Evolutionary conservation across 257 asterid genomes (phyloP).

Genomic region (Cordia subcordata): DNA sequence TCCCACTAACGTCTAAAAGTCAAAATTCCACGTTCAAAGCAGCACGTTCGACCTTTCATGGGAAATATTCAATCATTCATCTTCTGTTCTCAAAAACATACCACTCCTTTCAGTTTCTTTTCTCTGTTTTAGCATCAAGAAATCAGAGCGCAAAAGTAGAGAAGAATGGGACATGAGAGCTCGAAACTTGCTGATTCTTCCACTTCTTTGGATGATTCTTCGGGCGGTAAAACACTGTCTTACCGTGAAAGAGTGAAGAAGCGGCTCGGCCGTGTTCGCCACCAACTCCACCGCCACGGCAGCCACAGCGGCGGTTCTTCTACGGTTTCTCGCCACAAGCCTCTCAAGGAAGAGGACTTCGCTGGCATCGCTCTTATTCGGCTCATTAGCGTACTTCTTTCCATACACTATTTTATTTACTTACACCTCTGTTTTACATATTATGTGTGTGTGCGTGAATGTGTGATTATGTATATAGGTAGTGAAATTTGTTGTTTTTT

Average conservation of each 20-base stretch:
- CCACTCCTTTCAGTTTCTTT: too few relatives aligned
- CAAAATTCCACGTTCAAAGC: too few relatives aligned
- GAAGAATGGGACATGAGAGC: conserved; percentile 61
- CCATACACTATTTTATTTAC: not conserved
- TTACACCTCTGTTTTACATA: too few relatives aligned
- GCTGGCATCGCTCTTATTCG: conserved; percentile 88
- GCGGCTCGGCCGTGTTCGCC: conserved; percentile 50
- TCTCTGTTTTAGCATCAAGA: too few relatives aligned
- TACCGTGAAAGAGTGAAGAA: conserved; percentile 48
- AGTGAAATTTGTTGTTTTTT: conserved; percentile 5
- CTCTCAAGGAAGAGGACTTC: conserved; percentile 63
- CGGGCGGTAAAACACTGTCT: conserved; percentile 37
- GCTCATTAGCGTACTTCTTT: conserved; percentile 43
- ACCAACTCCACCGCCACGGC: conserved; percentile 40
- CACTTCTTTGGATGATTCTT: conserved; percentile 41
- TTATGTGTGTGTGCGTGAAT: not conserved
- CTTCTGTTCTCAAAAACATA: too few relatives aligned
- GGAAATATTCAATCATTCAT: too few relatives aligned
- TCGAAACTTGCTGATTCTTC: conserved; percentile 38
- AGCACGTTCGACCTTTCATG: too few relatives aligned
- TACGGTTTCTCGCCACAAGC: conserved; percentile 26
- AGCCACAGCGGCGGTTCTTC: conserved; percentile 22
- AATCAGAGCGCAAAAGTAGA: not conserved
- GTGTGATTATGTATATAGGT: not conserved
- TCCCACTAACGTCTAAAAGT: too few relatives aligned